A percentile compares a stretch with the other conserved stretches of the same genome.
These are phyloP conservation scores for Psilocybe cyanescens DNA, from an alignment of 768 basidiomycete species.

Conservation along the genomic window DNA sequence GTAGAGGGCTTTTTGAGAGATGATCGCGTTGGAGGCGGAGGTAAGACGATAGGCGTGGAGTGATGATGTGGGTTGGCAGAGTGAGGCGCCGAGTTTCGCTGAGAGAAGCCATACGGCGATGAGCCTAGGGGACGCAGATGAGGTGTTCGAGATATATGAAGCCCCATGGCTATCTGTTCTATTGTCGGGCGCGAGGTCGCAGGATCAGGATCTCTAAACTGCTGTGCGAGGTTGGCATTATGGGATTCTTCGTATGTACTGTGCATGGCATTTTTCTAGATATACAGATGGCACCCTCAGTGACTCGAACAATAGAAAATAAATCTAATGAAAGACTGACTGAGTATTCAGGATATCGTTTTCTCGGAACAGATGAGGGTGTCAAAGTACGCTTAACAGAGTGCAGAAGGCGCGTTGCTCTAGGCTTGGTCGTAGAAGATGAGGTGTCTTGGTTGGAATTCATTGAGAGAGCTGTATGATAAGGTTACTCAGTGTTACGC, in stretches of 20 bases:
- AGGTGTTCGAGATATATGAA: conserved; percentile 77
- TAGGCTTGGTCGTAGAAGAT: conserved; percentile 18
- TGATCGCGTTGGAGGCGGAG: conserved; percentile 64
- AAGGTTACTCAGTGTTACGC: conserved; percentile 6
- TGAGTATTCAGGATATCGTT: conserved; percentile 24
- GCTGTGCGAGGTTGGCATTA: conserved; percentile 22
- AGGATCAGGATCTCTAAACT: conserved; percentile 35
- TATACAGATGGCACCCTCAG: neutral
- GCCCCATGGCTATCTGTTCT: conserved; percentile 81
- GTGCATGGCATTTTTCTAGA: conserved; percentile 30
- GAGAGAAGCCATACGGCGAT: conserved; percentile 34
- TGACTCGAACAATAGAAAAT: neutral
- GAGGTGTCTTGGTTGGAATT: conserved; percentile 15
- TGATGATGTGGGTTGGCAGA: conserved; percentile 24
- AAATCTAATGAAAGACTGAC: conserved; percentile 18
- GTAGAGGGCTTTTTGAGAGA: conserved; percentile 62
- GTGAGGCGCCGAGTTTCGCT: conserved; percentile 32
- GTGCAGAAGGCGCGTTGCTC: conserved; percentile 31
- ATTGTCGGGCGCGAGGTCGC: conserved; percentile 58
- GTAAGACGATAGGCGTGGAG: conserved; percentile 37
- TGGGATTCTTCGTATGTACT: conserved; percentile 31
- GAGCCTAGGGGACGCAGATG: conserved; percentile 55
- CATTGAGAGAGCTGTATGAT: conserved; percentile 6
- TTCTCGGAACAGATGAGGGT: conserved; percentile 26
- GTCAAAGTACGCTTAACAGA: conserved; percentile 34